Percentiles rank a stretch among this genome's conserved stretches.
Evolutionary conservation across 306 rosid genomes (phyloP).

Genomic region (Trifolium pratense): DNA sequence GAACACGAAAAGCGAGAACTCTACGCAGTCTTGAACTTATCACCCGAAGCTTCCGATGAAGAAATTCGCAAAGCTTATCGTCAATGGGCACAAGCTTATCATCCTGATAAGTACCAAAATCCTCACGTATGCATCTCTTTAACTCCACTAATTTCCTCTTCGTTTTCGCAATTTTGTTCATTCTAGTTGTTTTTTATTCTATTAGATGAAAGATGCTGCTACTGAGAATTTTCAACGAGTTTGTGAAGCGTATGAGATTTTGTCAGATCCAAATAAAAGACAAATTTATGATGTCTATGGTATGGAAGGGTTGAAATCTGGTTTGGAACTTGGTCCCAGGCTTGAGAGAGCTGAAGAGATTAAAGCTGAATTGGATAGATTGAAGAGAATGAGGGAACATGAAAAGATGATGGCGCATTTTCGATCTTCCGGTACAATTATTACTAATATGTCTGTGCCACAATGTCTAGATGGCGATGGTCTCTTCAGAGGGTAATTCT

Average conservation of each 20-base stretch:
- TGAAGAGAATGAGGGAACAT: constrained; percentile 66
- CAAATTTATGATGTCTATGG: constrained; percentile 93
- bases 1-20: constrained; percentile 73
- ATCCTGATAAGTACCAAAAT: constrained; percentile 92
- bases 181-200: constrained; percentile 7
- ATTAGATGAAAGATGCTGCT: constrained; percentile 87
- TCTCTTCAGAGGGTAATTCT: constrained; percentile 76
- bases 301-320: constrained; percentile 87
- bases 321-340: constrained; percentile 87
- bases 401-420: constrained; percentile 68
- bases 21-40: constrained; percentile 80
- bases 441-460: constrained; percentile 82
- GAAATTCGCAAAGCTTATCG: constrained; percentile 96
- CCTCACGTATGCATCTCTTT: constrained; percentile 60
- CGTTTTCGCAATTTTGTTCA: constrained; percentile 19
- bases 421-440: constrained; percentile 76
- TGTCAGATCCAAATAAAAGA: constrained; percentile 79
- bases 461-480: constrained; percentile 66
- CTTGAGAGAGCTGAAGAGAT: constrained; percentile 77
- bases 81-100: constrained; percentile 97
- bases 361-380: constrained; percentile 78
- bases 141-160: not conserved
- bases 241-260: constrained; percentile 87
- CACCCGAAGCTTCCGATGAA: constrained; percentile 95
- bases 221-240: constrained; percentile 92